A percentile compares a stretch with the other conserved stretches of the same genome.
Evolutionary conservation across 164 flowering plant genomes (phyloP).

Genomic region (Sedum album): DNA sequence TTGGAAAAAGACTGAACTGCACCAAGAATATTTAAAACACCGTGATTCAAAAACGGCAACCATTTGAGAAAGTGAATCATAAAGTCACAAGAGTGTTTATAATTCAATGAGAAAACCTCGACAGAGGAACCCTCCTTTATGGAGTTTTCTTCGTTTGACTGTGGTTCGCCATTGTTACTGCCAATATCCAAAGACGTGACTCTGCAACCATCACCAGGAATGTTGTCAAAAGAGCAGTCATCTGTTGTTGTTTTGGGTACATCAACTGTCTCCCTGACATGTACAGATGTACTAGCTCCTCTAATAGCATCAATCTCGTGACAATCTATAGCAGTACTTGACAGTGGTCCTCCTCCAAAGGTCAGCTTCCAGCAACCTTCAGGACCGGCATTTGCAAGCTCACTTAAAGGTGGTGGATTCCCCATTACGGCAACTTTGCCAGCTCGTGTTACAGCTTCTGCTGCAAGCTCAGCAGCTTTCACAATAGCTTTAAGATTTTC

Average conservation of each 20-base stretch:
- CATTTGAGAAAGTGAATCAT: neutral
- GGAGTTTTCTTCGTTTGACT: neutral
- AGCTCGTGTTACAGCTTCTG: slow-evolving; percentile 91
- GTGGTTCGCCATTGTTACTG: neutral
- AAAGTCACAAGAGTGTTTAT: neutral
- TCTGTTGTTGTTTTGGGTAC: neutral
- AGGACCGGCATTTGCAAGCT: slow-evolving; percentile 62
- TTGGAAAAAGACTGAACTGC: neutral
- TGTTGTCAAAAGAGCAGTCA: neutral
- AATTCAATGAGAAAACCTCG: slow-evolving; percentile 44
- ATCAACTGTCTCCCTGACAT: neutral
- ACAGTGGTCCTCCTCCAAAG: slow-evolving; percentile 20
- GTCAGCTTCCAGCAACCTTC: slow-evolving; percentile 55
- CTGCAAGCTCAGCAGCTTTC: slow-evolving; percentile 90
- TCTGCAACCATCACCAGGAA: neutral
- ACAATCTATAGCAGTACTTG: slow-evolving; percentile 5
- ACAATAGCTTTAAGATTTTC: slow-evolving; percentile 87
- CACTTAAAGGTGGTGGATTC: slow-evolving; percentile 56
- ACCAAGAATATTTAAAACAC: neutral
- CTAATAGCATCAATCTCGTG: neutral
- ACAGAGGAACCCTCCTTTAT: slow-evolving; percentile 68
- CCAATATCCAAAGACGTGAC: neutral
- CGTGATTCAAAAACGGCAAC: neutral
- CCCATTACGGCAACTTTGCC: slow-evolving; percentile 81
- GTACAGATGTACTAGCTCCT: neutral